Conservation (phyloP, 1,139 yeast genomes). For the Suhomyces bribrorum region DNA sequence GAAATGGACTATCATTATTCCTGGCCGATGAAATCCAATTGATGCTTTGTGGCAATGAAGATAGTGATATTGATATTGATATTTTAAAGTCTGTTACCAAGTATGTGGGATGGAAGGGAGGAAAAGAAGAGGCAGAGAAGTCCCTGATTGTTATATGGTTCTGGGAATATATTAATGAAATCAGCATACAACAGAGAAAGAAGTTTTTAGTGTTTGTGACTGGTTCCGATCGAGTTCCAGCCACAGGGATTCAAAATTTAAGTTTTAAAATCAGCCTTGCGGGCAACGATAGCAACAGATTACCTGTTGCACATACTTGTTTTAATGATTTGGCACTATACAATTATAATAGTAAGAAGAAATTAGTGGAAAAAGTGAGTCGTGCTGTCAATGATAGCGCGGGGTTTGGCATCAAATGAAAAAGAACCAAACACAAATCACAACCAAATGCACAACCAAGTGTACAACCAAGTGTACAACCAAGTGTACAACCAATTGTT, state of each 20-base stretch:
- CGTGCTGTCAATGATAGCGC: slow-evolving; percentile 76
- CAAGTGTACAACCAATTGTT: too few species aligned
- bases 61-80: slow-evolving; percentile 63
- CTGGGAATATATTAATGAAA: slow-evolving; percentile 67
- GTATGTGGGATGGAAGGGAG: slow-evolving; percentile 60
- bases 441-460: too few species aligned
- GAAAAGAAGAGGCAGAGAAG: slow-evolving; percentile 33
- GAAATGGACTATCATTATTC: slow-evolving; percentile 76
- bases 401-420: slow-evolving; percentile 78
- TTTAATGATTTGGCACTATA: slow-evolving; percentile 84
- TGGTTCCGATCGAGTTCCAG: slow-evolving; percentile 90
- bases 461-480: too few species aligned
- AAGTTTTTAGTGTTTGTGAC: slow-evolving; percentile 75
- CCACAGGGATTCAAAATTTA: slow-evolving; percentile 81
- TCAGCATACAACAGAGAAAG: slow-evolving; percentile 54
- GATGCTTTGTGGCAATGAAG: slow-evolving; percentile 75
- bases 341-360: slow-evolving; percentile 56
- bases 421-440: too few species aligned
- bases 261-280: slow-evolving; percentile 60
- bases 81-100: slow-evolving; percentile 70
- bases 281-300: slow-evolving; percentile 51
- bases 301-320: slow-evolving; percentile 92
- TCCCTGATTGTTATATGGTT: slow-evolving; percentile 67
- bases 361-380: slow-evolving; percentile 55
- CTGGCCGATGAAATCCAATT: slow-evolving; percentile 79